phyloP scores from a whole-genome alignment of 2,329 filamentous ascomycete species.

The Colletotrichum destructivum region DNA sequence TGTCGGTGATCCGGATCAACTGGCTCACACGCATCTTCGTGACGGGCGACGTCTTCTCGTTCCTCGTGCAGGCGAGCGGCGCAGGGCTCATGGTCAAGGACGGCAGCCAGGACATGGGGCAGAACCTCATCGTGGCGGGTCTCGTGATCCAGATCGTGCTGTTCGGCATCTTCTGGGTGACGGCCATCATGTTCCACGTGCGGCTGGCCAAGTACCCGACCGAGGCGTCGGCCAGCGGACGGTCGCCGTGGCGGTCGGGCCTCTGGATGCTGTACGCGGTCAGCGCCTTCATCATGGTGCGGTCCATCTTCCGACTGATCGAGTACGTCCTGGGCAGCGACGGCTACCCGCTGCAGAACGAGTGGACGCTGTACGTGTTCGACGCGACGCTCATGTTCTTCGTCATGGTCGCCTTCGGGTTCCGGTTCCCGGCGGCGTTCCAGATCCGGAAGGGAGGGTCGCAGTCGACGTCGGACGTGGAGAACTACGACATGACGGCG shows the following conservation, averaged over 20 bases:
- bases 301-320: slow-evolving; percentile 71
- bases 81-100: slow-evolving; percentile 53
- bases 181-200: slow-evolving; percentile 65
- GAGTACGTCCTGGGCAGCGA: slow-evolving; percentile 70
- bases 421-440: slow-evolving; percentile 39
- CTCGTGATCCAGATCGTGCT: slow-evolving; percentile 70
- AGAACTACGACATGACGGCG: slow-evolving; percentile 33
- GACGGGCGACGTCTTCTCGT: slow-evolving; percentile 66
- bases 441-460: slow-evolving; percentile 31
- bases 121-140: slow-evolving; percentile 69
- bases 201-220: slow-evolving; percentile 46
- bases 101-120: slow-evolving; percentile 53
- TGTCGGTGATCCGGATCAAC: slow-evolving; percentile 51
- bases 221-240: slow-evolving; percentile 36
- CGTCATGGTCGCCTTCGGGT: slow-evolving; percentile 62
- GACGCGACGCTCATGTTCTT: slow-evolving; percentile 67
- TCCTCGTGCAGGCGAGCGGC: slow-evolving; percentile 65
- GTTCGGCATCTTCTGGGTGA: slow-evolving; percentile 69
- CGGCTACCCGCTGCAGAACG: slow-evolving; percentile 64
- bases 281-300: slow-evolving; percentile 63
- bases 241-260: slow-evolving; percentile 50
- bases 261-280: slow-evolving; percentile 67
- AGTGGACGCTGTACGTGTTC: slow-evolving; percentile 73
- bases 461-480: slow-evolving; percentile 30
- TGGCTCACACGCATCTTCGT: slow-evolving; percentile 71